phyloP scores from a whole-genome alignment of 139 green algal species.

The Coelastrella sp. region DNA sequence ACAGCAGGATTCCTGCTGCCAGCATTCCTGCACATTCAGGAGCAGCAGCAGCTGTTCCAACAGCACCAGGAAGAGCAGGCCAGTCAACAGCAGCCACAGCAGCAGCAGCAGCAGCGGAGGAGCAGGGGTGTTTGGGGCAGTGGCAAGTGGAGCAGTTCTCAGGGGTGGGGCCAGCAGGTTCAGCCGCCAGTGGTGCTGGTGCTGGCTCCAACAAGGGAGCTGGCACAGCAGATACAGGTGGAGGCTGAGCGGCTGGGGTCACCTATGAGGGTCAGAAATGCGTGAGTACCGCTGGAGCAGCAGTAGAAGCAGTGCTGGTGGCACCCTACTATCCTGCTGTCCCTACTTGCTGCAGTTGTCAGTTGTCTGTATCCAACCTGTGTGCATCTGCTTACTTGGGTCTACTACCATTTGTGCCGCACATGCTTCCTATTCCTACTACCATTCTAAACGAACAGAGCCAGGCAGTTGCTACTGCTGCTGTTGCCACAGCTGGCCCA shows the following conservation, averaged over 20 bases:
- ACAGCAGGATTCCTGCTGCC: slow-evolving; percentile 79
- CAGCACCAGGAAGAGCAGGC: slow-evolving; percentile 7
- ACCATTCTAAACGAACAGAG: neutral
- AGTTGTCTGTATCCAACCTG: neutral
- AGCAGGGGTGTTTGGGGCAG: neutral
- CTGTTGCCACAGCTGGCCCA: neutral
- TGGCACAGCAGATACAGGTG: slow-evolving; percentile 79
- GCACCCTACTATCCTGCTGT: neutral
- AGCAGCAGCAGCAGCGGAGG: slow-evolving; percentile 23
- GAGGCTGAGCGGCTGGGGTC: slow-evolving; percentile 30
- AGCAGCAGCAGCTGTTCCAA: slow-evolving; percentile 18
- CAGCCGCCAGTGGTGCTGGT: slow-evolving; percentile 68
- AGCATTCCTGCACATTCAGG: slow-evolving; percentile 45
- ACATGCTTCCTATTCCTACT: neutral
- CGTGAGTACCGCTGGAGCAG: neutral
- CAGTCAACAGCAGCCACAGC: neutral
- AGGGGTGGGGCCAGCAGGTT: slow-evolving; percentile 1
- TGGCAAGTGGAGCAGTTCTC: slow-evolving; percentile 12
- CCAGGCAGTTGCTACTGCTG: neutral
- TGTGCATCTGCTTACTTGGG: neutral
- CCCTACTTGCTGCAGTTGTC: neutral
- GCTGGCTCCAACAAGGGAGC: slow-evolving; percentile 89
- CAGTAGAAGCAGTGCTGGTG: neutral
- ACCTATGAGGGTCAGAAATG: neutral
- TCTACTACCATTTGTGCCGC: no score